Conservation (phyloP, 768 basidiomycete species). For the Collybia sp. region DNA sequence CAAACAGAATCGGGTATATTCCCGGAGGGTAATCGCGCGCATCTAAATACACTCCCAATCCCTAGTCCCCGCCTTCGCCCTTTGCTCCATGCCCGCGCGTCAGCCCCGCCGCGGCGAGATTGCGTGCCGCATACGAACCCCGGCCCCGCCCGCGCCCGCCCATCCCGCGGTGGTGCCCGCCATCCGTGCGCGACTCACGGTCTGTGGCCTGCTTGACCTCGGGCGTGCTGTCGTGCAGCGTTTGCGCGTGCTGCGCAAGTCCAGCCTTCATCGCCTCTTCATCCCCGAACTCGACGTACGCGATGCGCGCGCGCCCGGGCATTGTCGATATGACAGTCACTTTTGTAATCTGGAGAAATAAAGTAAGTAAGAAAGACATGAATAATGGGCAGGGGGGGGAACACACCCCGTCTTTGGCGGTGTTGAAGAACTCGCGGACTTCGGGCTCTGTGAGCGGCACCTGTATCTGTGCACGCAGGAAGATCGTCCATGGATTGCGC, state of each 20-base stretch:
- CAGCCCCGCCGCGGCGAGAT: slow-evolving; percentile 68
- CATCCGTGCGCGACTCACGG: slow-evolving; percentile 37
- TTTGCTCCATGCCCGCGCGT: slow-evolving; percentile 32
- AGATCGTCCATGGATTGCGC: slow-evolving; percentile 82
- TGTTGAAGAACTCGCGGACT: slow-evolving; percentile 72
- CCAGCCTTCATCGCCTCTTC: slow-evolving; percentile 83
- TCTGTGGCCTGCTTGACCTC: slow-evolving; percentile 74
- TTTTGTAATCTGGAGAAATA: slow-evolving; percentile 51
- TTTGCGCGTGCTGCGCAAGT: slow-evolving; percentile 71
- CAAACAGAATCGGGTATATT: too few species aligned
- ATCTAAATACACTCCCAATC: too few species aligned
- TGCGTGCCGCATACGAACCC: slow-evolving; percentile 59
- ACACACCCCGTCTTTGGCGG: slow-evolving; percentile 64
- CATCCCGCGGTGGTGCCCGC: slow-evolving; percentile 28
- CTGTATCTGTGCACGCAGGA: slow-evolving; percentile 57
- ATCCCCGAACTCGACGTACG: slow-evolving; percentile 88
- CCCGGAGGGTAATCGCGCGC: too few species aligned
- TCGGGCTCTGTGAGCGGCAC: slow-evolving; percentile 63
- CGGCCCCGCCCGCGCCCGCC: slow-evolving; percentile 50
- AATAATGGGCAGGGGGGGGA: slow-evolving; percentile 18
- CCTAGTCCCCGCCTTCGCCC: too few species aligned
- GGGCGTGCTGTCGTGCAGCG: slow-evolving; percentile 59
- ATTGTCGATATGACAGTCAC: slow-evolving; percentile 55
- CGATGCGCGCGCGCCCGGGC: slow-evolving; percentile 55
- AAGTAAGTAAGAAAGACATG: slow-evolving; percentile 2